Conservation (phyloP, 169 alveolate species). For the Plasmodium vivax region DNA sequence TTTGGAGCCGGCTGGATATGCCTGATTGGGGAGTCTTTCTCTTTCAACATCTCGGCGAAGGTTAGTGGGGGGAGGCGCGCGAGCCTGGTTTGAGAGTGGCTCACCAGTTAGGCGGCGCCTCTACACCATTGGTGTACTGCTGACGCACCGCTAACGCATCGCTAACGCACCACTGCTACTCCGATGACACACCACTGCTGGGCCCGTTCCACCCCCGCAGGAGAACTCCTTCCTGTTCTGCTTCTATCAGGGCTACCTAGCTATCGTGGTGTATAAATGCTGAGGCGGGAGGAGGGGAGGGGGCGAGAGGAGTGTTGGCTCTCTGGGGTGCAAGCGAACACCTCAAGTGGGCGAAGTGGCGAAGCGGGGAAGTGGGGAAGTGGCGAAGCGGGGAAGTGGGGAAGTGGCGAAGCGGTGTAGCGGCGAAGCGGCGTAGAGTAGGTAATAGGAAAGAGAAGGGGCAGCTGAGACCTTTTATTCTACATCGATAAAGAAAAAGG, state of each 20-base stretch:
- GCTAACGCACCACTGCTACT: neutral
- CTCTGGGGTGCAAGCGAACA: neutral
- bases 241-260: slow-evolving; percentile 71
- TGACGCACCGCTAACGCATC: no score
- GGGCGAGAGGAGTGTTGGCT: neutral
- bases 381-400: neutral
- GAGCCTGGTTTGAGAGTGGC: neutral
- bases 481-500: neutral
- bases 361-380: neutral
- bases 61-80: neutral
- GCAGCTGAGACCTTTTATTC: neutral
- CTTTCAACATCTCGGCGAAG: slow-evolving; percentile 73
- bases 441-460: neutral
- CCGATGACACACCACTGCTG: neutral
- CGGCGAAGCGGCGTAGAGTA: neutral
- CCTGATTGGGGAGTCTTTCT: slow-evolving; percentile 71
- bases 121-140: neutral
- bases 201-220: neutral
- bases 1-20: slow-evolving; percentile 75
- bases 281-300: slow-evolving; percentile 8
- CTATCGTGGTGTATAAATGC: slow-evolving; percentile 71
- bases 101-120: neutral
- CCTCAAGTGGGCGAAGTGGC: neutral
- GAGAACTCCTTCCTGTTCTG: slow-evolving; percentile 63
- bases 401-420: neutral